Percentiles rank a stretch among this genome's conserved stretches.
Evolutionary conservation across 2,329 filamentous ascomycete species (phyloP).

Genomic region (Sporothrix variecibatus): DNA sequence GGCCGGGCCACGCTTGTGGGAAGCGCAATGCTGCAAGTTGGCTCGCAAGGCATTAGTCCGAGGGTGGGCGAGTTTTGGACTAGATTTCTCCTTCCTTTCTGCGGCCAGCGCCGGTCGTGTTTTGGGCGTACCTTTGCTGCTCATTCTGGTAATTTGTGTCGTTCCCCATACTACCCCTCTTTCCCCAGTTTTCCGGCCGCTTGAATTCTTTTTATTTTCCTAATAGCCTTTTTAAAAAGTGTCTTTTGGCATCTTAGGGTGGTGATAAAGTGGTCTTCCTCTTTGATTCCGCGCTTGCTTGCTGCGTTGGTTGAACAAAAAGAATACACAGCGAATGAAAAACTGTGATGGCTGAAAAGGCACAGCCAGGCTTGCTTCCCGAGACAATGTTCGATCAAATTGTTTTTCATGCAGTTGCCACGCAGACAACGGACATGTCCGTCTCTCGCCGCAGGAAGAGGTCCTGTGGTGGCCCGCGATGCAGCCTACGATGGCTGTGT

Average conservation of each 20-base stretch:
- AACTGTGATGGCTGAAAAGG: not conserved
- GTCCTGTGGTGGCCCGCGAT: not conserved
- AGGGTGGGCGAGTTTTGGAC: conserved; percentile 24
- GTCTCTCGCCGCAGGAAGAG: not conserved
- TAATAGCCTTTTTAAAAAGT: conserved; percentile 1
- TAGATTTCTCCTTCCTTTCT: conserved; percentile 19
- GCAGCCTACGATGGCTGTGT: not conserved
- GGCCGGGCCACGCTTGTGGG: not conserved
- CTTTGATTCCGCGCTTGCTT: not conserved
- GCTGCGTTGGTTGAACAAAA: not conserved
- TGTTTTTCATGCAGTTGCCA: not conserved
- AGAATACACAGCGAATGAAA: not conserved
- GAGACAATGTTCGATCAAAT: not conserved
- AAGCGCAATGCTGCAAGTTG: not conserved
- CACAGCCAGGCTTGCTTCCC: not conserved
- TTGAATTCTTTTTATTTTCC: not conserved
- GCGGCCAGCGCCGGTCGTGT: conserved; percentile 2
- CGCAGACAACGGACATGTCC: conserved; percentile 10
- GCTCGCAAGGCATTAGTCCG: conserved; percentile 36
- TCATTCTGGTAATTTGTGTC: not conserved
- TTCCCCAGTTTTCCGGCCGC: conserved; percentile 23
- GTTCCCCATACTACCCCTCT: conserved; percentile 21
- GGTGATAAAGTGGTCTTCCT: not conserved
- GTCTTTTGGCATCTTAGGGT: not conserved
- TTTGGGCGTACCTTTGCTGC: conserved; percentile 9